These are phyloP conservation scores for Agapanthus africanus DNA, from an alignment of 106 monocot species.

Conservation along the genomic window DNA sequence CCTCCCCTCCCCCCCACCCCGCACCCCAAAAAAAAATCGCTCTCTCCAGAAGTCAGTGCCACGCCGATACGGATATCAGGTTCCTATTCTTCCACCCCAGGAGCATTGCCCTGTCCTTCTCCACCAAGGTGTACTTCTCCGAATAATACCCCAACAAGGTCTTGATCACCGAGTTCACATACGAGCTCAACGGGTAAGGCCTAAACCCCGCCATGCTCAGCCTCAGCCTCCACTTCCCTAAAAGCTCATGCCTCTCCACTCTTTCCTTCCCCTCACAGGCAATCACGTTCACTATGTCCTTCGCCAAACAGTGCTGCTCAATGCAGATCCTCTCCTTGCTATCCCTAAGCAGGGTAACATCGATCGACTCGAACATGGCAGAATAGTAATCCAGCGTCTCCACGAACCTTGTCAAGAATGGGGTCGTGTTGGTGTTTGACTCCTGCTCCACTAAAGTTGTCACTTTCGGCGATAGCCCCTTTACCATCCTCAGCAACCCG, in stretches of 20 bases:
- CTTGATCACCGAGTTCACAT: constrained; percentile 82
- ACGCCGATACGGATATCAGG: constrained; percentile 92
- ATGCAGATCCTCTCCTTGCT: constrained; percentile 59
- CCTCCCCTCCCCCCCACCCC: too few relatives aligned
- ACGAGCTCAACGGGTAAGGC: constrained; percentile 62
- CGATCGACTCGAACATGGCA: constrained; percentile 86
- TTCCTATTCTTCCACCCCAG: constrained; percentile 88
- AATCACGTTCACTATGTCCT: constrained; percentile 84
- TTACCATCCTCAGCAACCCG: constrained; percentile 84
- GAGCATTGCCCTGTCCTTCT: constrained; percentile 77
- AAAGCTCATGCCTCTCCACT: constrained; percentile 77
- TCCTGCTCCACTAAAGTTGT: constrained; percentile 88
- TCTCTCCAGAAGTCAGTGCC: constrained; percentile 65
- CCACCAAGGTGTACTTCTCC: constrained; percentile 62
- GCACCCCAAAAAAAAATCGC: too few relatives aligned
- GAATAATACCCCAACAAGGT: constrained; percentile 56
- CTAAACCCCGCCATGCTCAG: constrained; percentile 79
- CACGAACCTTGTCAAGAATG: constrained; percentile 64
- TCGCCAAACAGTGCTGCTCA: constrained; percentile 91
- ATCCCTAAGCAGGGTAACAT: constrained; percentile 49
- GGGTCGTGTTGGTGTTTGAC: constrained; percentile 81
- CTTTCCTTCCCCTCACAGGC: constrained; percentile 88
- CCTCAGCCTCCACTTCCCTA: constrained; percentile 85
- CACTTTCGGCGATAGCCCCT: constrained; percentile 70
- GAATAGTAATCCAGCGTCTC: constrained; percentile 83